phyloP scores from a whole-genome alignment of 345 rosid species.

The Microcos paniculata region DNA sequence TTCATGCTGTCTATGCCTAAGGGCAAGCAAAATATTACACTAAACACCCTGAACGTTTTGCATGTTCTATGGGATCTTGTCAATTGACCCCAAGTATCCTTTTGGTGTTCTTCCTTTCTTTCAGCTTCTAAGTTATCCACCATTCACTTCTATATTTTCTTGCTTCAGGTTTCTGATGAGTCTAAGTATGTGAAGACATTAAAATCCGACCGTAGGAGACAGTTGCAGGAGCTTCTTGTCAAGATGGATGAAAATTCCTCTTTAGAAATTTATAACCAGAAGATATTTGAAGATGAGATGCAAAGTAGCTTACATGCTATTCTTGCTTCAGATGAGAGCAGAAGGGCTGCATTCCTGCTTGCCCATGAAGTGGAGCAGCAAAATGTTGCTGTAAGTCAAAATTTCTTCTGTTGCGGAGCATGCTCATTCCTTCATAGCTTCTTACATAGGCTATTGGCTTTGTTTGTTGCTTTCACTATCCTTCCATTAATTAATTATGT shows the following conservation, averaged over 20 bases:
- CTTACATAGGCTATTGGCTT: not conserved
- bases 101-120: not conserved
- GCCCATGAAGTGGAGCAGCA: conserved; percentile 85
- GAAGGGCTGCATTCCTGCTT: conserved; percentile 68
- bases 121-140: not conserved
- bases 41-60: not conserved
- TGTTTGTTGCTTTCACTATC: not conserved
- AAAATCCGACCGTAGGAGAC: conserved; percentile 65
- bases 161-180: conserved; percentile 71
- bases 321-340: conserved; percentile 76
- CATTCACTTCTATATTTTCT: conserved; percentile 14
- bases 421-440: not conserved
- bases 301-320: conserved; percentile 54
- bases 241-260: conserved; percentile 61
- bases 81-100: not conserved
- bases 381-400: conserved; percentile 64
- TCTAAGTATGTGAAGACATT: conserved; percentile 61
- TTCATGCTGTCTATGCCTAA: not conserved
- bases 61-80: not conserved
- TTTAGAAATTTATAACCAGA: conserved; percentile 48
- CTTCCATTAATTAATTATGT: not conserved
- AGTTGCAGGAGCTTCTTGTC: conserved; percentile 62
- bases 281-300: conserved; percentile 79
- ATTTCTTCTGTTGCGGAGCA: not conserved
- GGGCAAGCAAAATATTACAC: not conserved